A percentile compares a stretch with the other conserved stretches of the same genome.
Evolutionary conservation across 2,329 filamentous ascomycete genomes (phyloP).

Genomic region (Xenoacremonium recifei): DNA sequence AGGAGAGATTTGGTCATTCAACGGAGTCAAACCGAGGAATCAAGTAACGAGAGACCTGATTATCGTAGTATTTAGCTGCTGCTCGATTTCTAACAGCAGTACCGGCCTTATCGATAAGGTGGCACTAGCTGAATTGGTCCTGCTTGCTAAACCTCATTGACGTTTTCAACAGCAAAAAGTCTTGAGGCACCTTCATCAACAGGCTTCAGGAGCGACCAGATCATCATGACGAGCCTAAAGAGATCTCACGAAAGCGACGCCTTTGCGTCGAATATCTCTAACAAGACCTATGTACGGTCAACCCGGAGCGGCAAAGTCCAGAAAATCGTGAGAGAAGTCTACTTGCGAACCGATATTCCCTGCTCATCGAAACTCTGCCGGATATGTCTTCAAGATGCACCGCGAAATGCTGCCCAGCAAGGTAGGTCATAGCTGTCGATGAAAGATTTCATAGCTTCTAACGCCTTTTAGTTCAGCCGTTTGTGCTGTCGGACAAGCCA

Average conservation of each 20-base stretch:
- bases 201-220: constrained; percentile 14
- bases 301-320: constrained; percentile 96
- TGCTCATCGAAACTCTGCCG: constrained; percentile 91
- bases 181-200: constrained; percentile 5
- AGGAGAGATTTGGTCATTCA: too few species aligned
- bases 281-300: constrained; percentile 93
- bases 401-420: constrained; percentile 74
- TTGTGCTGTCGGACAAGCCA: constrained; percentile 85
- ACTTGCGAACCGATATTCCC: constrained; percentile 93
- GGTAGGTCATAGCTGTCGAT: constrained; percentile 45
- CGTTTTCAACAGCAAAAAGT: constrained; percentile 16
- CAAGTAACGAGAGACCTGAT: too few species aligned
- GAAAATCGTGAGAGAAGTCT: constrained; percentile 96
- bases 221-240: constrained; percentile 64
- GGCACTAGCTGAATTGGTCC: constrained; percentile 23
- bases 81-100: too few species aligned
- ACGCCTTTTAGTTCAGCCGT: constrained; percentile 62
- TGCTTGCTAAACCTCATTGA: constrained; percentile 14
- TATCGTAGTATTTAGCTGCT: too few species aligned
- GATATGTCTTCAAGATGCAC: constrained; percentile 70
- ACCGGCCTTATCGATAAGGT: constrained; percentile 33
- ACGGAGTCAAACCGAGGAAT: too few species aligned
- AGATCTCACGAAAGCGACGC: constrained; percentile 52
- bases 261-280: constrained; percentile 74
- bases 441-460: neutral